Evolutionary conservation across 805 yeast species (phyloP), one percentile per base, ranked within the genome.

Genomic region (Kodamaea lidongshanica): DNA sequence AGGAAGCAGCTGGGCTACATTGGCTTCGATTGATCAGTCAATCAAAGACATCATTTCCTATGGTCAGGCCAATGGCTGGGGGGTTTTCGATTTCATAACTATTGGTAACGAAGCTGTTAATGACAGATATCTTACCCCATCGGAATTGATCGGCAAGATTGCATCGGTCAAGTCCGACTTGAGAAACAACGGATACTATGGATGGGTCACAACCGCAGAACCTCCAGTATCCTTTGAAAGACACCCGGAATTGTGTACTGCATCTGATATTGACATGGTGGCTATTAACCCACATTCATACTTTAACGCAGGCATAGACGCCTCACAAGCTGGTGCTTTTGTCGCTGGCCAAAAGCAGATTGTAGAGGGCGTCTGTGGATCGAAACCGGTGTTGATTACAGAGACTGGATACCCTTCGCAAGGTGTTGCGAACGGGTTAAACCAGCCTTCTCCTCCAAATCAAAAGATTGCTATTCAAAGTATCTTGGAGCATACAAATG

Each of bases 401-500:
- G 96, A 87, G 58, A 86, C 95, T 4, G 96, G 96, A 25, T 87
- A 84, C 53, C 96, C 96, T 45, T 74, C 79, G 43, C 61, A 65
- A 23, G 96, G 96, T 47, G 52, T 50, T 37, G 61, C 67, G 35
- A 76, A 84, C 49, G 96, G 96, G 33, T 58, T 58, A 29, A 82
- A 86, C 43, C 71, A 77, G 22, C 96, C 96, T 37, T 57, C 74
- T 20, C 50, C 57, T 5, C 83, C 51, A 7, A 87, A 86, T 58
- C 96, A 87, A 64, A 49, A 56, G 33, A 61, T 66, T 33, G 95
- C 95, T 10, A 67, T 88, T 35, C 56, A 66, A 36, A 56, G 74
- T 11, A 78, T 88, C 30, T 57, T 87, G 32, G 62, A 71, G 14
- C 70, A 61, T 16, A 57, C 78, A 27, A 74, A 77, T 23, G 63